Base-by-base conservation (phyloP, 345 rosid genomes). In the Clausena lansium region DNA sequence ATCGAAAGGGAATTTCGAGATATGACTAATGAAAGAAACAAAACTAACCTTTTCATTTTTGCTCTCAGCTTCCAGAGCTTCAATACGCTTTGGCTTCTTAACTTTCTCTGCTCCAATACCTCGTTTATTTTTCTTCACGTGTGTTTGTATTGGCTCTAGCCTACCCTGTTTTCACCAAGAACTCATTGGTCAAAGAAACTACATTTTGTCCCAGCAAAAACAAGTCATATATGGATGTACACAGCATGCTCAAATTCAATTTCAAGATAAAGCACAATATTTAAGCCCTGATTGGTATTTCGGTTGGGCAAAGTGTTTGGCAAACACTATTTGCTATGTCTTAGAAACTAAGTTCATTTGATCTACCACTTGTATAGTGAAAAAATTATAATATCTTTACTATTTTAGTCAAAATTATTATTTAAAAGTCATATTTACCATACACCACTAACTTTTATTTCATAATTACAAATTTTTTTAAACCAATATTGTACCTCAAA, bases 41-140 rank as follows among this genome's bases (percentile, higher is more conserved):
- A 57, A 58, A 47, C 84, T 81, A 39, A 87, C 91, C 85, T 83
- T 75, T 11, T 76, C 78, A n/a, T 52, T 73, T 68, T 83, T 75
- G 59, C 77, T 72, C 50, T 72, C 80, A 36, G 88, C 83, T 35
- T 25, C 52, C 28, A 65, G 30, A 32, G 79, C 45, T 39, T 70
- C 77, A 35, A 11, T 73, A 33, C 82, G 71, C 64, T 83, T 86
- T 65, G 72, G 55, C 81, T 86, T 89, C 85, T 89, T 88, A 20
- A 67, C 72, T 72, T 71, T 81, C 60, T 81, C 89, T 38, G 95
- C 90, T 79, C 98, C 98, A 8, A 95, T 47, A 32, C 98, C 98
- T 28, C 90, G 87, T 82, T 91, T 95, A 80, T 95, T 89, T 61
- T 86, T 82, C 81, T 95, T 95, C 81, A 80, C 59, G 62, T 76